phyloP scores from a whole-genome alignment of 805 yeast genomes.

The Spencermartinsiella europaea region DNA sequence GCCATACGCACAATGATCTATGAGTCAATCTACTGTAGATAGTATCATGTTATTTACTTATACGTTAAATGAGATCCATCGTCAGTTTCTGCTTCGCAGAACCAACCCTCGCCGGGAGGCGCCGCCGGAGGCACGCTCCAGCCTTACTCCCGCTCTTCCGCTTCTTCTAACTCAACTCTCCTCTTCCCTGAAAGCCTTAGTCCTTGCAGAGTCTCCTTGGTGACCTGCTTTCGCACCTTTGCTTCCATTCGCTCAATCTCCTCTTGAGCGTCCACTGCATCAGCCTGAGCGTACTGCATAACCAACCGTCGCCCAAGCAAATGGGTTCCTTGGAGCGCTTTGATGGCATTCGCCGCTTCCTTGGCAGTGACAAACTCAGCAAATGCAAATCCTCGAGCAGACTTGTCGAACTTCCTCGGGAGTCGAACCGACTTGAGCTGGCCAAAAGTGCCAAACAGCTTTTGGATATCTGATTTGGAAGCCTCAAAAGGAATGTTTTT shows the following conservation, averaged over 20 bases:
- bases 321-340: conserved; percentile 91
- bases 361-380: conserved; percentile 82
- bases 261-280: conserved; percentile 76
- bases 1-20: too few species aligned
- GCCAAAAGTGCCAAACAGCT: conserved; percentile 90
- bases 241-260: conserved; percentile 88
- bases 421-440: conserved; percentile 90
- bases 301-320: conserved; percentile 91
- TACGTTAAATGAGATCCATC: too few species aligned
- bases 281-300: conserved; percentile 85
- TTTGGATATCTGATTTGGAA: conserved; percentile 85
- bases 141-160: conserved; percentile 33
- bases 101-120: too few species aligned
- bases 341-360: conserved; percentile 94
- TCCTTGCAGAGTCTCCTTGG: conserved; percentile 66
- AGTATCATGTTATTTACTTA: too few species aligned
- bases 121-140: too few species aligned
- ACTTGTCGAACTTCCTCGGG: conserved; percentile 91
- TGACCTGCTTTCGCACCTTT: conserved; percentile 77
- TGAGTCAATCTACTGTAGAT: too few species aligned
- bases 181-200: conserved; percentile 65
- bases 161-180: conserved; percentile 55
- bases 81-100: too few species aligned
- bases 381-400: conserved; percentile 96
- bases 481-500: conserved; percentile 98